Conservation (phyloP, 2,329 filamentous ascomycete species). For the Colletotrichum truncatum region DNA sequence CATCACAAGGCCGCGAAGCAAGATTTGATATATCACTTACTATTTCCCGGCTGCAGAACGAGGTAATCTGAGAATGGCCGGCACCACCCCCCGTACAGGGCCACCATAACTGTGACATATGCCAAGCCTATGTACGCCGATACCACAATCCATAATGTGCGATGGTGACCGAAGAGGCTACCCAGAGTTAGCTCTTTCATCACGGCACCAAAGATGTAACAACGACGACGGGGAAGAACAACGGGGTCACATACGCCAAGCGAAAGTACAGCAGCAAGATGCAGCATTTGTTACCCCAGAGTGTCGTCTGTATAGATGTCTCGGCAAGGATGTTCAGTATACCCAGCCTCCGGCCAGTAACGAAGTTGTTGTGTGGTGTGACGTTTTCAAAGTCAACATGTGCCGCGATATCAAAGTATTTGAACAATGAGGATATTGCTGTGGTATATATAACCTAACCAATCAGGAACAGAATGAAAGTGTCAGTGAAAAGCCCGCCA, state of each 20-base stretch:
- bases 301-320: constrained; percentile 25
- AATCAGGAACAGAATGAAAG: no score
- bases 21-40: neutral
- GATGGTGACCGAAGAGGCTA: constrained; percentile 16
- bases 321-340: constrained; percentile 19
- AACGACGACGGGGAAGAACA: neutral
- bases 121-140: constrained; percentile 3
- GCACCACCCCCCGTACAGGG: constrained; percentile 26
- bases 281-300: constrained; percentile 29
- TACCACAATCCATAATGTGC: constrained; percentile 1
- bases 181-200: neutral
- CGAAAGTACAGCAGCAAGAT: constrained; percentile 20
- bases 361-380: neutral
- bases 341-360: constrained; percentile 1
- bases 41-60: constrained; percentile 1
- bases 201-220: neutral
- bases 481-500: no score
- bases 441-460: constrained; percentile 14
- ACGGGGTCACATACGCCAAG: neutral
- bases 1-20: no score
- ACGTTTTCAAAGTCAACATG: neutral
- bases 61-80: constrained; percentile 24
- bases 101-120: constrained; percentile 19
- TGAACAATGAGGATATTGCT: neutral
- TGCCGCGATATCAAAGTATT: constrained; percentile 4